A percentile compares a stretch with the other conserved stretches of the same genome.
phyloP scores from a whole-genome alignment of 1,284 basidiomycete genomes.

The Chiua sp. region DNA sequence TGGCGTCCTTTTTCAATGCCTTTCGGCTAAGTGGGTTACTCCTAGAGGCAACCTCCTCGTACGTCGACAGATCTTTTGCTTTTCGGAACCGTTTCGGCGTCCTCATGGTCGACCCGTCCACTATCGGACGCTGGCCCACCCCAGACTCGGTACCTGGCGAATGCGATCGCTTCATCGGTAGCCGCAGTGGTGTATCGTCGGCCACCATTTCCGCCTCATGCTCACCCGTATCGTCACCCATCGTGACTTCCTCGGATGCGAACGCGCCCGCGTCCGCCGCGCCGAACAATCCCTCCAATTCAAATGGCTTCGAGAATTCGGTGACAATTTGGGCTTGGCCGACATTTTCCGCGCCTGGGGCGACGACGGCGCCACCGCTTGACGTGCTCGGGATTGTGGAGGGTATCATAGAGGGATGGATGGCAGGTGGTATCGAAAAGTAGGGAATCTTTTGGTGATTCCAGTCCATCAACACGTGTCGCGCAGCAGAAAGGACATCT shows the following conservation, averaged over 20 bases:
- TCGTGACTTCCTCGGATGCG: conserved; percentile 39
- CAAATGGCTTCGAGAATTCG: conserved; percentile 72
- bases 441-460: conserved; percentile 96
- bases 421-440: conserved; percentile 77
- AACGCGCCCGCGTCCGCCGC: conserved; percentile 79
- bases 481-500: conserved; percentile 84
- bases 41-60: conserved; percentile 44
- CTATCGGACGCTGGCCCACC: background rate
- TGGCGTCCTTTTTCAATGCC: conserved; percentile 64
- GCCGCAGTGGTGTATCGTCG: conserved; percentile 47
- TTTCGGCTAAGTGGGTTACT: conserved; percentile 63
- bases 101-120: conserved; percentile 31
- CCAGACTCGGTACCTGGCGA: conserved; percentile 30
- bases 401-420: conserved; percentile 79
- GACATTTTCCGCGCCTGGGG: conserved; percentile 74
- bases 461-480: conserved; percentile 93
- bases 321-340: conserved; percentile 76
- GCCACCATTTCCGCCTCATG: conserved; percentile 48
- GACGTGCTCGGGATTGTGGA: conserved; percentile 46
- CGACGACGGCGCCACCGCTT: conserved; percentile 44
- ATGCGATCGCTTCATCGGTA: conserved; percentile 44
- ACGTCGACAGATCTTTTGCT: conserved; percentile 53
- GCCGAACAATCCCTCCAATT: conserved; percentile 75
- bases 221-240: conserved; percentile 41
- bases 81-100: conserved; percentile 65